Percentiles rank a stretch among this genome's conserved stretches.
These are phyloP conservation scores for Aspergillus eucalypticola DNA, from an alignment of 2,329 filamentous ascomycete genomes.

Conservation along the genomic window DNA sequence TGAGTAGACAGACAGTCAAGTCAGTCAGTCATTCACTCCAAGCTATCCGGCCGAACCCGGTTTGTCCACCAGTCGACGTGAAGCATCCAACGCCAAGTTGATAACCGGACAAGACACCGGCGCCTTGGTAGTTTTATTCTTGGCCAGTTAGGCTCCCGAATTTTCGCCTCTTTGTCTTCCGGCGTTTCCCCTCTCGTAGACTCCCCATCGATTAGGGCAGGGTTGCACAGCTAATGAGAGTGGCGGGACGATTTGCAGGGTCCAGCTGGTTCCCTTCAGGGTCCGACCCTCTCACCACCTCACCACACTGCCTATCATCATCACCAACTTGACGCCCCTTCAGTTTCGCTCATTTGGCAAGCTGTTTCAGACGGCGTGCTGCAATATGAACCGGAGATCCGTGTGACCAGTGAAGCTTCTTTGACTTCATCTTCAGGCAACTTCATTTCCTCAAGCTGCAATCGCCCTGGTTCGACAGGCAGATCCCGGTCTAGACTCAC, in stretches of 20 bases:
- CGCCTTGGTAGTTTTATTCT: not conserved
- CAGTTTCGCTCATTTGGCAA: not conserved
- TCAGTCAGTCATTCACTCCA: no score
- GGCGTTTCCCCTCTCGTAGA: not conserved
- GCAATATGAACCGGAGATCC: conserved; percentile 1
- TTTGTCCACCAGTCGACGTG: not conserved
- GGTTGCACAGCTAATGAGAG: not conserved
- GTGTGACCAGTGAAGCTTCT: conserved; percentile 7
- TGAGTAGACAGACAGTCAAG: no score
- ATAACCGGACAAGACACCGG: not conserved
- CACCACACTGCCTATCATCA: not conserved
- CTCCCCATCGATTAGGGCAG: not conserved
- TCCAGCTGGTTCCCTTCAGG: conserved; percentile 4
- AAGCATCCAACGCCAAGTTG: no score
- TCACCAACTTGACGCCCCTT: not conserved
- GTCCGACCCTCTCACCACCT: not conserved
- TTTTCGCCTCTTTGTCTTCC: not conserved
- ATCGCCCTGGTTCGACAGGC: not conserved
- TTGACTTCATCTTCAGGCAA: conserved; percentile 1
- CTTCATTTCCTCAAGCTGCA: not conserved
- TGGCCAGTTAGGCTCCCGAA: conserved; percentile 2
- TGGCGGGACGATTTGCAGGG: conserved; percentile 7
- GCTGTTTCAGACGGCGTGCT: not conserved
- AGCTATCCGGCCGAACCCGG: not conserved
- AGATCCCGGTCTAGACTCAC: not conserved